Evolutionary conservation across 441 rosid genomes (phyloP), one percentile per base, ranked within the genome.

Genomic region (Euphorbia schlechtendalii): DNA sequence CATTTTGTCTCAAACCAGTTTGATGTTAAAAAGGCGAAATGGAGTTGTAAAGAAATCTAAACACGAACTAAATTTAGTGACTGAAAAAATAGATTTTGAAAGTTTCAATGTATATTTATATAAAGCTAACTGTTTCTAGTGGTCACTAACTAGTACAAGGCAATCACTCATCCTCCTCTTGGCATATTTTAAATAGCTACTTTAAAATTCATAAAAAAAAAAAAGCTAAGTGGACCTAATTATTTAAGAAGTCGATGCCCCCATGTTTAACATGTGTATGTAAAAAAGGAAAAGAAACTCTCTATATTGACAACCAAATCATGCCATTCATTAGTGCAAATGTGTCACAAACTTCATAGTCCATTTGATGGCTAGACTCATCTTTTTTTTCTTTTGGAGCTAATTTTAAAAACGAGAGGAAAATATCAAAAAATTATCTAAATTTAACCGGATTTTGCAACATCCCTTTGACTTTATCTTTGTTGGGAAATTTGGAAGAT

Each of bases 181-280:
- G 34, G 7, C 56, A 36, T 10, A n/a, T 40, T n/a, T 40, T 41
- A 17, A 17, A 24, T 15, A 20, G 20, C 49, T 11, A 8, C 21
- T n/a, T 59, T 17, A 22, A 17, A 48, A 48, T n/a, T n/a, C n/a
- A n/a, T n/a, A n/a, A n/a, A n/a, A n/a, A n/a, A n/a, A n/a, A n/a
- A n/a, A n/a, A n/a, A n/a, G n/a, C n/a, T n/a, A 48, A 21, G n/a
- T 4, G 40, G 17, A 59, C 10, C 65, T 30, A 38, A 59, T 48
- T 34, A 21, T 48, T 48, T 17, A 48, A 48, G 53, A 7, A 48
- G n/a, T 10, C 13, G 7, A 11, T 28, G 3, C n/a, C n/a, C n/a
- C 28, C 58, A 56, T 62, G 46, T 54, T 43, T 63, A 21, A 46
- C 48, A 63, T 34, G 68, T 49, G 64, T 36, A 34, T 12, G 9